phyloP scores from a whole-genome alignment of 1,284 basidiomycete genomes.

The Chalciporus sp. region DNA sequence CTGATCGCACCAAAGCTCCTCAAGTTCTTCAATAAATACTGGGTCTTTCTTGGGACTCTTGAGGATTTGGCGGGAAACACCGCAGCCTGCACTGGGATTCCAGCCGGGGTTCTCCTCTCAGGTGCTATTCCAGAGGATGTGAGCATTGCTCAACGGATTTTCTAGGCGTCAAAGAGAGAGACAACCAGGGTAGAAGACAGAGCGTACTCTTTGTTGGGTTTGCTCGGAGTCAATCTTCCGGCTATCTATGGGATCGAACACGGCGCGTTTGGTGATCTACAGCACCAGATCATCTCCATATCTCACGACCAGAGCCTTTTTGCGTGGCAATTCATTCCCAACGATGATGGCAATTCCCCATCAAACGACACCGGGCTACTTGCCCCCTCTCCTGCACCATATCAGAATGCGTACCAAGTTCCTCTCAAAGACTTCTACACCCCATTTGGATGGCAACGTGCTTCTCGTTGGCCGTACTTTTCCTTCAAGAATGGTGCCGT shows the following conservation, averaged over 20 bases:
- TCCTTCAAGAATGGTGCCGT: too few relatives aligned
- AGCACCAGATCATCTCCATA: conserved; percentile 21
- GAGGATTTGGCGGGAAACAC: conserved; percentile 16
- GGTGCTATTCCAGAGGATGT: conserved; percentile 10
- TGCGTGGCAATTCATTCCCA: conserved; percentile 21
- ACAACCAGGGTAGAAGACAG: conserved; percentile 26
- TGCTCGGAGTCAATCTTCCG: conserved; percentile 22
- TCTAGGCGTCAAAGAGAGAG: conserved; percentile 25
- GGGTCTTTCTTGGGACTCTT: conserved; percentile 25
- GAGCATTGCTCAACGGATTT: conserved; percentile 29
- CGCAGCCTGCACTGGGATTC: conserved; percentile 20
- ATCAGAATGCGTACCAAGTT: too few relatives aligned
- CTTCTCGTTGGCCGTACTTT: too few relatives aligned
- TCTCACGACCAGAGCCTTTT: conserved; percentile 32
- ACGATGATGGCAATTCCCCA: conserved; percentile 5
- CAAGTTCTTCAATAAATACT: conserved; percentile 28
- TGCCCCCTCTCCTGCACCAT: too few relatives aligned
- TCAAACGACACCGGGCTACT: too few relatives aligned
- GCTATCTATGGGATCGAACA: conserved; percentile 25
- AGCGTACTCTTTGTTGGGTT: conserved; percentile 32
- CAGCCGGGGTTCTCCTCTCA: conserved; percentile 14
- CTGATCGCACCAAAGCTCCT: conserved; percentile 28
- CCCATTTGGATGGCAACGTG: too few relatives aligned
- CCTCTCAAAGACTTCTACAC: too few relatives aligned
- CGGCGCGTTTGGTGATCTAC: conserved; percentile 24